These are phyloP conservation scores for Collybiopsis luxurians DNA, from an alignment of 768 basidiomycete species.

Conservation along the genomic window DNA sequence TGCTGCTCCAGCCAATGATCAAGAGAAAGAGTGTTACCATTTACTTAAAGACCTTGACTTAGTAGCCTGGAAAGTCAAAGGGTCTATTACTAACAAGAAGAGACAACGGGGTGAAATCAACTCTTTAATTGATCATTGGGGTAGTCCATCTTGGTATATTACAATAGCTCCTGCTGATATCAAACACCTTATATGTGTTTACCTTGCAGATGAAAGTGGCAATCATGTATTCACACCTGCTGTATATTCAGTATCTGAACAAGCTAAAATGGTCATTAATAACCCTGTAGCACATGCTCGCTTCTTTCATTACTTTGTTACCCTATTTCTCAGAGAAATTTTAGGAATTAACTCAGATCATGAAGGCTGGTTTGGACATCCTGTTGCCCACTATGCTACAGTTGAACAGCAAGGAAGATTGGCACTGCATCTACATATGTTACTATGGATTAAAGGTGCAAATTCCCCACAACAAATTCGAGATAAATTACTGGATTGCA, in stretches of 20 bases:
- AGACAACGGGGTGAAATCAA: constrained; percentile 1
- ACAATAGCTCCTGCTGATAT: constrained; percentile 4
- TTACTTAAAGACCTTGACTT: background rate
- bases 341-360: constrained; percentile 6
- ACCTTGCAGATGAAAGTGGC: background rate
- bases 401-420: constrained; percentile 20
- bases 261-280: background rate
- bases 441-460: constrained; percentile 16
- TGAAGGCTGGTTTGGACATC: constrained; percentile 12
- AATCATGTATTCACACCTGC: background rate
- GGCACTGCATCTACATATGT: too few species aligned
- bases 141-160: constrained; percentile 8
- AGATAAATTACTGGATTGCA: background rate
- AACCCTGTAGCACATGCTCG: constrained; percentile 18
- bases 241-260: background rate
- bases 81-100: constrained; percentile 1
- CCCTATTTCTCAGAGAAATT: constrained; percentile 14
- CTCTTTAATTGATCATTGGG: background rate
- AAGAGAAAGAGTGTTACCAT: background rate
- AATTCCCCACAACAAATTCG: constrained; percentile 7
- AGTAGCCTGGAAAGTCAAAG: background rate
- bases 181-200: background rate
- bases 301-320: constrained; percentile 18
- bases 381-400: constrained; percentile 20
- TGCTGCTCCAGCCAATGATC: background rate